Percentiles rank a stretch among this genome's conserved stretches.
phyloP scores from a whole-genome alignment of 2,329 filamentous ascomycete species.

The Cytospora leucostoma region DNA sequence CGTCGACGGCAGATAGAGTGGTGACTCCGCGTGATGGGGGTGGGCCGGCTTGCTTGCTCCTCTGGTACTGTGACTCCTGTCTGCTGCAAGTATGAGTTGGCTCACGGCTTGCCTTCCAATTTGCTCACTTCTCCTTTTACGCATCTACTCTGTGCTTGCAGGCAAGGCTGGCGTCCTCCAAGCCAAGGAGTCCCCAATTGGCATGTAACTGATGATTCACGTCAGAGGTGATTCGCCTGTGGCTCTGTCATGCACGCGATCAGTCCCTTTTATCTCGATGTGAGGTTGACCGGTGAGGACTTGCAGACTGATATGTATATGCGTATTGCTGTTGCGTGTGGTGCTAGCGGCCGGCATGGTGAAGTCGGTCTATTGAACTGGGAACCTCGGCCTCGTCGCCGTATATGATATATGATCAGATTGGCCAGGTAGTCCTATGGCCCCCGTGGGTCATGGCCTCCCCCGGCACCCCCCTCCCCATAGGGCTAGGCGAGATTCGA shows the following conservation, averaged over 20 bases:
- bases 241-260: slow-evolving; percentile 3
- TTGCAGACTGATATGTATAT: slow-evolving; percentile 1
- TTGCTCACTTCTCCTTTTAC: slow-evolving; percentile 12
- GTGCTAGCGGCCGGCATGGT: background rate
- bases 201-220: slow-evolving; percentile 11
- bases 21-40: slow-evolving; percentile 20
- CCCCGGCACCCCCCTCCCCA: background rate
- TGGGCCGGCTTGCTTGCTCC: slow-evolving; percentile 26
- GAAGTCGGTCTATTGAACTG: background rate
- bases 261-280: background rate
- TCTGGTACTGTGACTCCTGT: slow-evolving; percentile 30
- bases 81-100: slow-evolving; percentile 30
- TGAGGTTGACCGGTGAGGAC: slow-evolving; percentile 5
- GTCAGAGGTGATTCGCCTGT: slow-evolving; percentile 19
- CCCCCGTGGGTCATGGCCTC: background rate
- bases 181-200: background rate
- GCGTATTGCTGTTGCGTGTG: background rate
- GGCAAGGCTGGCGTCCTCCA: background rate
- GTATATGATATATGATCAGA: slow-evolving; percentile 10
- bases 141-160: background rate
- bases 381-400: slow-evolving; percentile 11
- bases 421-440: slow-evolving; percentile 6
- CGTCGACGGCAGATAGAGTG: background rate
- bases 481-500: slow-evolving; percentile 12
- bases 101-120: slow-evolving; percentile 23